phyloP scores from a whole-genome alignment of 108 stramenopile genomes.

The Cyclotella choctawhatcheeana region DNA sequence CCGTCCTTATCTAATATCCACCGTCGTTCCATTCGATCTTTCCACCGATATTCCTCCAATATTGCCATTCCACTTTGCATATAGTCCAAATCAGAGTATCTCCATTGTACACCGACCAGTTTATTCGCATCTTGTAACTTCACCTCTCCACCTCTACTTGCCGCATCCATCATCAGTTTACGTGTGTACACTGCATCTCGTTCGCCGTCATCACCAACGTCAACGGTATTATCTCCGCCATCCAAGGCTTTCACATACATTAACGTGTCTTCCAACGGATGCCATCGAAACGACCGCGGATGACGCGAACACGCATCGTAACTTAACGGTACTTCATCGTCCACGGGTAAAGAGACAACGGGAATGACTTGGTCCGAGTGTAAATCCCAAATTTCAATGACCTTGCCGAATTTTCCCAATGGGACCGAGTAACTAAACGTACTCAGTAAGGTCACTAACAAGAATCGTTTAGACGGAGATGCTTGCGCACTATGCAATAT shows the following conservation, averaged over 20 bases:
- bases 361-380: not conserved
- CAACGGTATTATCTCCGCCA: constrained; percentile 32
- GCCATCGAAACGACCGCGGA: constrained; percentile 32
- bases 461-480: constrained; percentile 33
- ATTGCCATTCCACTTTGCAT: constrained; percentile 26
- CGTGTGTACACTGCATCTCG: constrained; percentile 41
- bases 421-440: constrained; percentile 44
- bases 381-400: constrained; percentile 42
- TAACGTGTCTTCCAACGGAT: constrained; percentile 28
- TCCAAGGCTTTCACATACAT: constrained; percentile 36
- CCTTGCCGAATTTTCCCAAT: constrained; percentile 29
- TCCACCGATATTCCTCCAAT: constrained; percentile 43
- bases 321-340: constrained; percentile 51
- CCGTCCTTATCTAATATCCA: constrained; percentile 31
- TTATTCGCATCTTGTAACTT: constrained; percentile 19
- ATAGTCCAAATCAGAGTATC: constrained; percentile 32
- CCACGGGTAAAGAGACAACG: constrained; percentile 36
- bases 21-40: constrained; percentile 41
- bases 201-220: constrained; percentile 35
- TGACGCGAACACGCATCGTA: constrained; percentile 47
- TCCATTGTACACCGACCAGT: constrained; percentile 40
- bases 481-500: constrained; percentile 28
- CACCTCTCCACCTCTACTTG: constrained; percentile 20
- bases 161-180: not conserved
- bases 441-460: constrained; percentile 22